Conservation (phyloP, 306 rosid species). For the Luffa acutangula region DNA sequence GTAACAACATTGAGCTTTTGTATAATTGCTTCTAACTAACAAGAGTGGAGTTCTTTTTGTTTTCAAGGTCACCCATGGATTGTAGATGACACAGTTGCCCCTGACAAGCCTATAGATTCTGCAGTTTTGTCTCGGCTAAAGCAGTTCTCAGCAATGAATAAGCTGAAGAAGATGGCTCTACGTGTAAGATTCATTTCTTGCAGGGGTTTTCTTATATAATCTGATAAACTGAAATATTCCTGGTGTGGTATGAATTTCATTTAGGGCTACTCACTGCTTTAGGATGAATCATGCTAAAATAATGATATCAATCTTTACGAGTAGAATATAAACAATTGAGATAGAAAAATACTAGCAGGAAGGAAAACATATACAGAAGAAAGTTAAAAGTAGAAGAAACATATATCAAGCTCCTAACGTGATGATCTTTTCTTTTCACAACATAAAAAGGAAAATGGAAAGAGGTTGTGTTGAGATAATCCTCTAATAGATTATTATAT, state of each 20-base stretch:
- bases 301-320: neutral
- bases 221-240: neutral
- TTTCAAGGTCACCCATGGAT: constrained; percentile 84
- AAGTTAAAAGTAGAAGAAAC: neutral
- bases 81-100: constrained; percentile 72
- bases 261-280: neutral
- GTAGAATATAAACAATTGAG: neutral
- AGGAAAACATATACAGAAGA: neutral
- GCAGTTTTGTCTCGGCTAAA: constrained; percentile 88
- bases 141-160: constrained; percentile 86
- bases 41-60: constrained; percentile 8
- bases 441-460: neutral
- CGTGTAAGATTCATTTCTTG: constrained; percentile 27
- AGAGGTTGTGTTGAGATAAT: neutral
- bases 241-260: neutral
- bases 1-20: neutral
- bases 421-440: neutral
- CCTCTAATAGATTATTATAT: neutral
- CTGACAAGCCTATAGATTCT: constrained; percentile 77
- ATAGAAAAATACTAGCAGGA: neutral
- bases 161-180: constrained; percentile 82
- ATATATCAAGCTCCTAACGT: neutral
- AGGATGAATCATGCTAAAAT: neutral
- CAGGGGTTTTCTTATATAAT: neutral
- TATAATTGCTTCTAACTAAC: neutral